phyloP scores from a whole-genome alignment of 2,329 filamentous ascomycete genomes.

The Pseudogymnoascus sp. region DNA sequence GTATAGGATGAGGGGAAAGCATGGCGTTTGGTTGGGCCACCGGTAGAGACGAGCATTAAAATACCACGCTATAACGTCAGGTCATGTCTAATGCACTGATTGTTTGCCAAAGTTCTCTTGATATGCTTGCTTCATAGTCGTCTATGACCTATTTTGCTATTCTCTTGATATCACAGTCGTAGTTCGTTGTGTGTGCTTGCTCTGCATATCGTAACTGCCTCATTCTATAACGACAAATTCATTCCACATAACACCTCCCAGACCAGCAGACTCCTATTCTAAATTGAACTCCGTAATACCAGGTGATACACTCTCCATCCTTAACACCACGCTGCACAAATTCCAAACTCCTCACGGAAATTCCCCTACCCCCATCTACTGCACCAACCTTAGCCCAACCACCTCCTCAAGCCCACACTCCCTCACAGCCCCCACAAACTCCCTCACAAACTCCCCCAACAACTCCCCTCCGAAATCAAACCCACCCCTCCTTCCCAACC shows the following conservation, averaged over 20 bases:
- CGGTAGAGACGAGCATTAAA: conserved; percentile 9
- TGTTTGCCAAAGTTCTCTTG: neutral
- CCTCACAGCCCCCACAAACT: neutral
- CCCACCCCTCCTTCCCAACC: neutral
- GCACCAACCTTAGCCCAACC: conserved; percentile 3
- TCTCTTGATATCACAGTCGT: neutral
- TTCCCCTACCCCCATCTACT: neutral
- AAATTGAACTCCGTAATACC: neutral
- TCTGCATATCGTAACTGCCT: neutral
- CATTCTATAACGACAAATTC: neutral
- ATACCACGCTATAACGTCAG: conserved; percentile 10
- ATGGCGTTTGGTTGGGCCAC: conserved; percentile 25
- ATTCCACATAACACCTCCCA: neutral
- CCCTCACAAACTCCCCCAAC: neutral
- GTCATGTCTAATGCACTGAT: neutral
- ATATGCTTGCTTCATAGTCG: neutral
- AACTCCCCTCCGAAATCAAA: neutral
- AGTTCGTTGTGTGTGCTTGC: neutral
- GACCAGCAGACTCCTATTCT: neutral
- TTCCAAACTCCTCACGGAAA: neutral
- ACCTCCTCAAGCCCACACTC: conserved; percentile 4
- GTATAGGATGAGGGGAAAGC: conserved; percentile 30
- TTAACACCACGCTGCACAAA: neutral
- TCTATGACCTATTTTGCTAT: neutral
- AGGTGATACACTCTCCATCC: neutral